Conservation (phyloP, 345 rosid species). For the Populus nigra region DNA sequence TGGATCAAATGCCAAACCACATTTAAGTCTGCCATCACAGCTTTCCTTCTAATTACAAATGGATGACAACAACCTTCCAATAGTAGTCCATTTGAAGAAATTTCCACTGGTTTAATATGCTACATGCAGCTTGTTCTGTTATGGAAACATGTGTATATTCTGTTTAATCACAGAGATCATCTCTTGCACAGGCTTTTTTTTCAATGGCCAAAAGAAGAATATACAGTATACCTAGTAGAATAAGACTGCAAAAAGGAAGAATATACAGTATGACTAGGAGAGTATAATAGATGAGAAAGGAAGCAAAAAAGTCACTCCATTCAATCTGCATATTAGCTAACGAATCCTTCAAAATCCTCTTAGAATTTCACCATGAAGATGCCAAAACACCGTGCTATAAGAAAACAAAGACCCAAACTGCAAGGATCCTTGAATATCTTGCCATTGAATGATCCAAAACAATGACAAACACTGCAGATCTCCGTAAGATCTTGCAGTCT, state of each 20-base stretch:
- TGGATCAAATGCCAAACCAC: neutral
- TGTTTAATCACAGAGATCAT: neutral
- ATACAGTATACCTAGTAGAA: neutral
- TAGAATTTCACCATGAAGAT: too few relatives aligned
- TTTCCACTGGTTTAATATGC: neutral
- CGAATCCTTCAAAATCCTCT: neutral
- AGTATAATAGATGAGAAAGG: neutral
- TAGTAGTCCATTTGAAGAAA: neutral
- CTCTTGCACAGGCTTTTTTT: neutral
- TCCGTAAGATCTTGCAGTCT: neutral
- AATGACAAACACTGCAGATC: neutral
- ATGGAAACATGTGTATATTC: neutral
- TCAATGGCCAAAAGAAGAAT: neutral
- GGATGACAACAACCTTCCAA: neutral
- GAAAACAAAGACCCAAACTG: neutral
- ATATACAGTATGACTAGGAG: neutral
- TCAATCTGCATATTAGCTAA: neutral
- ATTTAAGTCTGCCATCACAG: neutral
- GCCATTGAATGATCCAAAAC: neutral
- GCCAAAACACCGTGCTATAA: neutral
- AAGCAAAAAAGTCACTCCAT: neutral
- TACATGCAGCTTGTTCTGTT: neutral
- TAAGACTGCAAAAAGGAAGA: neutral
- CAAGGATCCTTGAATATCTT: neutral
- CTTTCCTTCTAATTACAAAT: neutral